These are phyloP conservation scores for Atkinsonella hypoxylon DNA, from an alignment of 2,329 filamentous ascomycete species.

Conservation along the genomic window DNA sequence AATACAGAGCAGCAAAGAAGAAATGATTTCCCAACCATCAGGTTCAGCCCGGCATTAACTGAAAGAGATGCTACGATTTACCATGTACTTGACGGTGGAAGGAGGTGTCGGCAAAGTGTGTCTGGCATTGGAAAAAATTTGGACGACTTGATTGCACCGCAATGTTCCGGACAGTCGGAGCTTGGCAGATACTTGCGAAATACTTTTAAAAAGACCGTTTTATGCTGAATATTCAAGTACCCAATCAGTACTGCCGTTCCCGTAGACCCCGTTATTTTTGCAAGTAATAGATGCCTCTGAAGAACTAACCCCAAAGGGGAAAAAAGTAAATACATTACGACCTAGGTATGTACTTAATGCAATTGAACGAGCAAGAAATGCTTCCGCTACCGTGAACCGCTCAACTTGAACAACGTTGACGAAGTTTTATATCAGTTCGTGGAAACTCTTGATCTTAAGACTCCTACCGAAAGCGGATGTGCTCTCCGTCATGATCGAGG, in stretches of 20 bases:
- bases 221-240: not conserved
- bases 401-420: too few relatives aligned
- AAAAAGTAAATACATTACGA: constrained; percentile 21
- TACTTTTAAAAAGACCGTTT: not conserved
- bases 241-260: not conserved
- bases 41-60: constrained; percentile 14
- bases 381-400: too few relatives aligned
- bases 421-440: too few relatives aligned
- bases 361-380: too few relatives aligned
- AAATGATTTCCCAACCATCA: constrained; percentile 14
- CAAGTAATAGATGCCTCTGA: not conserved
- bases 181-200: constrained; percentile 2
- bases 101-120: not conserved
- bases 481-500: too few relatives aligned
- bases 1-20: constrained; percentile 10
- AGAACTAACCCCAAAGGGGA: constrained; percentile 16
- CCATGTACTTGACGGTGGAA: constrained; percentile 1
- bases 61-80: constrained; percentile 10
- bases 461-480: too few relatives aligned
- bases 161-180: constrained; percentile 17
- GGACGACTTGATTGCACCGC: constrained; percentile 14
- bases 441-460: too few relatives aligned
- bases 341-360: not conserved
- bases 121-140: constrained; percentile 15
- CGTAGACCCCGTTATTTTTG: constrained; percentile 2